A percentile compares a stretch with the other conserved stretches of the same genome.
These are phyloP conservation scores for Coemansia guatemalensis DNA, from an alignment of 192 early-diverging fungal genomes.

Conservation along the genomic window DNA sequence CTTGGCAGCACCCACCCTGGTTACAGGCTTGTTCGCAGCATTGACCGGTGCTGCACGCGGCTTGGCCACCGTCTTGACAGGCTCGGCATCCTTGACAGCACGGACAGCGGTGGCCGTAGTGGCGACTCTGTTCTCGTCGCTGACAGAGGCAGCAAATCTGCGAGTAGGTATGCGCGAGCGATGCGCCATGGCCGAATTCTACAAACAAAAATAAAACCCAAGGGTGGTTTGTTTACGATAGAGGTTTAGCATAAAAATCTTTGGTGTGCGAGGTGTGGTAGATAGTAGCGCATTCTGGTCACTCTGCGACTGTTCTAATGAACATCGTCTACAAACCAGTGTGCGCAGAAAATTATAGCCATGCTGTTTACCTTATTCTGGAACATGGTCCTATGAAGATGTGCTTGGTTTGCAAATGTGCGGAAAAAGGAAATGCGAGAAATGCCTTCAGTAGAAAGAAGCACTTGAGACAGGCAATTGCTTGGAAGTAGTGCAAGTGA, in stretches of 20 bases:
- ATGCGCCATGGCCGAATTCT: slow-evolving; percentile 38
- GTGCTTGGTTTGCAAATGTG: neutral
- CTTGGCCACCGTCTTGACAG: slow-evolving; percentile 15
- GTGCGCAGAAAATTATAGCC: neutral
- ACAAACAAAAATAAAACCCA: slow-evolving; percentile 4
- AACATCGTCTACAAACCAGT: neutral
- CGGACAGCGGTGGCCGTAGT: slow-evolving; percentile 2
- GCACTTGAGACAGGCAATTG: too few species aligned
- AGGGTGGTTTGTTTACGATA: slow-evolving; percentile 10
- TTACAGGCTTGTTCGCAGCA: neutral
- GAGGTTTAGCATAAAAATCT: neutral
- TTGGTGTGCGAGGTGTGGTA: neutral
- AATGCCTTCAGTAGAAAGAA: too few species aligned
- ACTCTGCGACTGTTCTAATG: too few species aligned
- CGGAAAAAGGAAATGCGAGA: too few species aligned
- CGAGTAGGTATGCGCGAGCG: slow-evolving; percentile 49
- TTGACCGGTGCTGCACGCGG: slow-evolving; percentile 5
- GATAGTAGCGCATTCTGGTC: too few species aligned
- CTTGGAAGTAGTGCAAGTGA: too few species aligned
- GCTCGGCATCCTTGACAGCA: slow-evolving; percentile 15
- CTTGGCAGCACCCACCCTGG: slow-evolving; percentile 15
- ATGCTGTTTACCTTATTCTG: slow-evolving; percentile 42
- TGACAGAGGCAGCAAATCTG: slow-evolving; percentile 18
- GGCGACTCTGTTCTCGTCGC: slow-evolving; percentile 46
- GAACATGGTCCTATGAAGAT: slow-evolving; percentile 26